Base-by-base conservation (phyloP, 345 rosid genomes). In the Nephelium lappaceum region DNA sequence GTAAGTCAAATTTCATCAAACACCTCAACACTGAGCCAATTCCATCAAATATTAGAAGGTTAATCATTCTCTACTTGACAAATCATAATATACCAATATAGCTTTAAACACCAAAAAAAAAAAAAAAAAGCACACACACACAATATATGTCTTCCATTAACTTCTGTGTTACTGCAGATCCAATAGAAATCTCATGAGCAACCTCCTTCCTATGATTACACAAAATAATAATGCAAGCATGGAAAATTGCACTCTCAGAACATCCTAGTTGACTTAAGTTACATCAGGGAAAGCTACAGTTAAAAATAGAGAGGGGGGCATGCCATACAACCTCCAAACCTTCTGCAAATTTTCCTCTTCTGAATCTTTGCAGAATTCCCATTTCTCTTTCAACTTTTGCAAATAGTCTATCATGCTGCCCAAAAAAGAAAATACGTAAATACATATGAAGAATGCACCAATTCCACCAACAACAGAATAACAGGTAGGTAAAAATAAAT, bases 391-490 rank as follows among this genome's bases (percentile, higher is more conserved):
- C 92, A 91, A 76, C 79, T 78, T 88, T 84, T 84, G 93, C 88
- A 96, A 85, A 83, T 79, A 86, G 73, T 78, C 91, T 86, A 94
- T 82, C 84, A 91, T 85, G 77, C 99, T 96, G 92, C 89, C 80
- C 83, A 73, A 86, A 60, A 69, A 86, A 82, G 61, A 51, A 84
- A 79, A 66, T 72, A 61, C 80, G 73, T 64, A 78, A 73, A 55
- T 64, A 83, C 24, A 77, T 77, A 57, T 60, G 57, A 47, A 11
- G 77, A 43, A 69, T 24, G 65, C 25, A 76, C 42, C 78, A 45
- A 24, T 9, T 14, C 53, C 73, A 78, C 74, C 58, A 57, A 62
- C 3, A 38, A 15, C 45, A 55, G 18, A 51, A 23, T 11, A 72
- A 65, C 15, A 55, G 12, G 41, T 25, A 21, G 18, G 19, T 49